Evolutionary conservation across 2,329 filamentous ascomycete genomes (phyloP).

Genomic region (Escovopsis sp.): DNA sequence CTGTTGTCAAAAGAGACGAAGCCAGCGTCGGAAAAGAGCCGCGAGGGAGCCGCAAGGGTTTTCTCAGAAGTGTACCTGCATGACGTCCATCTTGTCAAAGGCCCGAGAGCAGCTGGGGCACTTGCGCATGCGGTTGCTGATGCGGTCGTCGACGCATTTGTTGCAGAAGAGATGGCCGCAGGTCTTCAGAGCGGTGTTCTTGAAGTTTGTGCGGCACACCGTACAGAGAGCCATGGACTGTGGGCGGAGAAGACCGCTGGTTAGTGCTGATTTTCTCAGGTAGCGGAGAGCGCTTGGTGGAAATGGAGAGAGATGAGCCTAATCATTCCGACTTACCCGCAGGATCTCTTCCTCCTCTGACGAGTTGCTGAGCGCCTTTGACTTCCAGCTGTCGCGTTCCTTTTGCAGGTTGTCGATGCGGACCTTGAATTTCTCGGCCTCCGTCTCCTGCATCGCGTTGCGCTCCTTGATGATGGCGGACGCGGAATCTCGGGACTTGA

Average conservation of each 20-base stretch:
- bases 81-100: constrained; percentile 83
- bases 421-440: constrained; percentile 66
- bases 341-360: constrained; percentile 75
- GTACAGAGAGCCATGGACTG: constrained; percentile 52
- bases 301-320: neutral
- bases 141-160: constrained; percentile 75
- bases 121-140: constrained; percentile 82
- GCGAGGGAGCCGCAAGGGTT: neutral
- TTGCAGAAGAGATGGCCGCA: constrained; percentile 94
- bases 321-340: constrained; percentile 45
- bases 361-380: constrained; percentile 65
- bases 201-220: constrained; percentile 85
- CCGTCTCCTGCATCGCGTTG: constrained; percentile 50
- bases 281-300: too few species aligned
- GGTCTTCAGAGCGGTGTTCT: constrained; percentile 83
- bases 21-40: too few species aligned
- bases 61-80: constrained; percentile 46
- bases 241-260: constrained; percentile 1
- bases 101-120: constrained; percentile 87
- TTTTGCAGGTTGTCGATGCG: constrained; percentile 67
- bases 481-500: constrained; percentile 60
- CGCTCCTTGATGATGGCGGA: constrained; percentile 37
- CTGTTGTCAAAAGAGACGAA: too few species aligned
- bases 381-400: constrained; percentile 74
- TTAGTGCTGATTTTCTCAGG: constrained; percentile 8